These are phyloP conservation scores for Pythium coloratum DNA, from an alignment of 352 stramenopile species.

Conservation along the genomic window DNA sequence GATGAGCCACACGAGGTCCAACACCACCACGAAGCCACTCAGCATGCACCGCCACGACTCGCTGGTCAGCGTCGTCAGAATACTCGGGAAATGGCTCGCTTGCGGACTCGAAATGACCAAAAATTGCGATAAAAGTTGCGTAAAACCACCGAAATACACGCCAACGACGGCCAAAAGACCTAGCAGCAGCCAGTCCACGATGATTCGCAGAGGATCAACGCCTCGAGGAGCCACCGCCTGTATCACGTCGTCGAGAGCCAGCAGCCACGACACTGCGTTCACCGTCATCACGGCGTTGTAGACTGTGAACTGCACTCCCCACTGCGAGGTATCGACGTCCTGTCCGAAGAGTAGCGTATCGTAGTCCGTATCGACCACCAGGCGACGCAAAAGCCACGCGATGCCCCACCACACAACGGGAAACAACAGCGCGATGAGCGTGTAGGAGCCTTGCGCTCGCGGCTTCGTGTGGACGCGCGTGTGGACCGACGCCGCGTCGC, in stretches of 20 bases:
- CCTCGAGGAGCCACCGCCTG: constrained; percentile 30
- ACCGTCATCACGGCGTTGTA: constrained; percentile 40
- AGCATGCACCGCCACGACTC: constrained; percentile 21
- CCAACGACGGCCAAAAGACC: constrained; percentile 28
- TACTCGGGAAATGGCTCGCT: constrained; percentile 4
- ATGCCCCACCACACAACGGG: constrained; percentile 38
- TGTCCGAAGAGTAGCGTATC: constrained; percentile 23
- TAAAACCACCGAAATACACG: constrained; percentile 29
- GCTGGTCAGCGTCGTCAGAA: constrained; percentile 16
- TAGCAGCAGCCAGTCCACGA: constrained; percentile 21
- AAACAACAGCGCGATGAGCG: constrained; percentile 39
- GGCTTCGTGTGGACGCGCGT: constrained; percentile 17
- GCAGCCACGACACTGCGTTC: constrained; percentile 37
- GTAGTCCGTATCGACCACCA: constrained; percentile 18
- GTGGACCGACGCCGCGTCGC: constrained; percentile 17
- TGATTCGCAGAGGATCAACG: neutral
- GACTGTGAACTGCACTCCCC: constrained; percentile 35
- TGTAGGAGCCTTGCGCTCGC: constrained; percentile 56
- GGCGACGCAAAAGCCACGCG: constrained; percentile 15
- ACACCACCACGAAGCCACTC: constrained; percentile 30
- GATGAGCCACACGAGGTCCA: constrained; percentile 54
- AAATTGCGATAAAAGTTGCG: neutral
- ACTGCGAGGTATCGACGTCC: constrained; percentile 26
- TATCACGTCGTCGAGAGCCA: constrained; percentile 46
- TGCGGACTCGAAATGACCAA: constrained; percentile 16